Base-by-base conservation (phyloP, 139 green algal species). In the Closterium sp. region DNA sequence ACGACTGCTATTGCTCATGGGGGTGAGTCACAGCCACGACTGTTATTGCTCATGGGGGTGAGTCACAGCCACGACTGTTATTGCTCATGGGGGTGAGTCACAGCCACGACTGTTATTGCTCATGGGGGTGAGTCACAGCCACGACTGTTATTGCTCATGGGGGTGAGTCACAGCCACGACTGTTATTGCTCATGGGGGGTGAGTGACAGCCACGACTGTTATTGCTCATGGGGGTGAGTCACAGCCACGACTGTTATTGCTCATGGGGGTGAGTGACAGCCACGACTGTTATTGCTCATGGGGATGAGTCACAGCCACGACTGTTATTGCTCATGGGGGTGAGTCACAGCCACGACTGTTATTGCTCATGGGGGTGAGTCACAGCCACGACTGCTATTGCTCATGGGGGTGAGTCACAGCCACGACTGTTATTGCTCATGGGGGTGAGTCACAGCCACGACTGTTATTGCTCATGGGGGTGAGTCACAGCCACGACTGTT, bases 11-110 rank as follows among this genome's bases (percentile, higher is more conserved):
- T 28, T 62, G 87, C 3, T 85, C 31, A 19, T 19, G 28, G 22
- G 38, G 29, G 38, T 90, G 29, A 31, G 28, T 91, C 10, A 45
- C 27, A 27, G 24, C 32, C n/a, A 29, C 27, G 31, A n/a, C 87
- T 90, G 24, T 70, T 90, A 85, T 28, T 62, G 87, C 3, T 85
- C 31, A 19, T 19, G 28, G 22, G 91, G 86, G 91, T 93, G 50
- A 73, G 45, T 70, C 10, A 45, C 27, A 27, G 24, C 32, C n/a
- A 29, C 27, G 31, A n/a, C 87, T 90, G 24, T 70, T 90, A 85
- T 28, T 62, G 87, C 3, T 85, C 31, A 19, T 19, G 28, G 22
- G 91, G 86, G 91, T 93, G 50, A 73, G 45, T 70, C 10, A 45
- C 27, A 27, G 24, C 32, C n/a, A 29, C 27, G 31, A n/a, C 87